Evolutionary conservation across 1,284 basidiomycete genomes (phyloP).

Genomic region (Ceratobasidium sp.): DNA sequence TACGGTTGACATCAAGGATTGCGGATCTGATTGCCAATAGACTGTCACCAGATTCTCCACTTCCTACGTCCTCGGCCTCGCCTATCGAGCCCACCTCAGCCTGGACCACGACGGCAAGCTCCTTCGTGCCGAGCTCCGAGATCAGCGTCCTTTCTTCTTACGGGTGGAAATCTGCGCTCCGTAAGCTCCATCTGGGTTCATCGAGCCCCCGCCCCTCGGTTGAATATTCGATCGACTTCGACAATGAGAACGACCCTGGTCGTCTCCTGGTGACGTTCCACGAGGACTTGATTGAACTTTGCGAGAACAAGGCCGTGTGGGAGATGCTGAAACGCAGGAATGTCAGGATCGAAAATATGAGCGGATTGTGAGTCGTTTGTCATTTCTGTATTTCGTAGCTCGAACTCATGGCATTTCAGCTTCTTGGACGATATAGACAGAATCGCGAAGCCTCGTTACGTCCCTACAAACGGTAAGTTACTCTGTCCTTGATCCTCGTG

Average conservation of each 20-base stretch:
- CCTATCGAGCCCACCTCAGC: slow-evolving; percentile 56
- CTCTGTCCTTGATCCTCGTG: neutral
- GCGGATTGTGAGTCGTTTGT: slow-evolving; percentile 72
- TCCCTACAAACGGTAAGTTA: slow-evolving; percentile 76
- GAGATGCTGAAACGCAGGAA: slow-evolving; percentile 68
- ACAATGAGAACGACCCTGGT: slow-evolving; percentile 68
- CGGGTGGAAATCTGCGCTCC: slow-evolving; percentile 29
- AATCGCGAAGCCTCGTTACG: slow-evolving; percentile 80
- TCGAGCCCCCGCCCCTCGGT: slow-evolving; percentile 11
- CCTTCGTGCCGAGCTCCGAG: slow-evolving; percentile 31
- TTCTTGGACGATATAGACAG: slow-evolving; percentile 80
- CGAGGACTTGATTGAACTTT: slow-evolving; percentile 71
- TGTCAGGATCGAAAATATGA: slow-evolving; percentile 77
- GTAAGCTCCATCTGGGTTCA: slow-evolving; percentile 10
- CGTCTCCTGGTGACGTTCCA: slow-evolving; percentile 72
- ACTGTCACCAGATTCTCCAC: slow-evolving; percentile 50
- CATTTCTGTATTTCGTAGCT: neutral
- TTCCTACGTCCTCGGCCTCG: slow-evolving; percentile 35
- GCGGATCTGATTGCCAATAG: slow-evolving; percentile 33
- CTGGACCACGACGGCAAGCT: slow-evolving; percentile 49
- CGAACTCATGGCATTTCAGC: slow-evolving; percentile 54
- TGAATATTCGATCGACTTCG: slow-evolving; percentile 64
- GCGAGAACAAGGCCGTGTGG: slow-evolving; percentile 71
- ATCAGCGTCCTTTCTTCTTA: slow-evolving; percentile 29
- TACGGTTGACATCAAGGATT: slow-evolving; percentile 53